Evolutionary conservation across 306 rosid species (phyloP), one percentile per base, ranked within the genome.

Genomic region (Benincasa hispida): DNA sequence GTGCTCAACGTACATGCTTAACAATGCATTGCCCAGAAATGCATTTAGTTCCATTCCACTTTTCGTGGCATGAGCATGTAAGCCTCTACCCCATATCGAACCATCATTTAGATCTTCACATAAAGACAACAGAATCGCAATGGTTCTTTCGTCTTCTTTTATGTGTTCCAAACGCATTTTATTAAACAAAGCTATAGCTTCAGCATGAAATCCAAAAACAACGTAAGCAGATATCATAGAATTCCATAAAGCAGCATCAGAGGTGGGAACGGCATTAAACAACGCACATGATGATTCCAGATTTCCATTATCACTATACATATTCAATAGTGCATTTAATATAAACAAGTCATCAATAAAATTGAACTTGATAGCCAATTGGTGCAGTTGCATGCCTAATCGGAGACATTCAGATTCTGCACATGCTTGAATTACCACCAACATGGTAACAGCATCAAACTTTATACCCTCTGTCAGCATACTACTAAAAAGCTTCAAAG

Each of bases 231-330:
- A 50, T 65, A 84, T 58, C 90, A 84, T 80, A 67, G 90, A 86
- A 73, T 86, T 86, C 90, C 90, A 86, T 81, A 86, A 34, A 78
- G 87, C 82, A 58, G 79, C 79, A 72, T 86, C 89, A 34, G 37
- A 74, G 13, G 50, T 72, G 13, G 84, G 76, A 75, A 72, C 24
- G 35, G 63, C 34, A n/a, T 72, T 61, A 72, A 86, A 86, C 41
- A 86, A 70, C 32, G 18, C 56, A 25, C 61, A 45, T 13, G 87
- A 67, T 28, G 74, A 78, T 15, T 80, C 80, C 21, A 86, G 35
- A 70, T 54, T 60, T 57, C 83, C 83, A 28, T 73, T 79, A 42
- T 78, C 81, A 10, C 81, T 80, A 54, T 82, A 86, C 89, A 80
- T 82, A 50, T 82, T 82, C 27, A 86, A 61, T 77, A 84, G 25